Evolutionary conservation across 1,284 basidiomycete species (phyloP), one percentile per base, ranked within the genome.

Genomic region (Pseudozyma hubeiensis): DNA sequence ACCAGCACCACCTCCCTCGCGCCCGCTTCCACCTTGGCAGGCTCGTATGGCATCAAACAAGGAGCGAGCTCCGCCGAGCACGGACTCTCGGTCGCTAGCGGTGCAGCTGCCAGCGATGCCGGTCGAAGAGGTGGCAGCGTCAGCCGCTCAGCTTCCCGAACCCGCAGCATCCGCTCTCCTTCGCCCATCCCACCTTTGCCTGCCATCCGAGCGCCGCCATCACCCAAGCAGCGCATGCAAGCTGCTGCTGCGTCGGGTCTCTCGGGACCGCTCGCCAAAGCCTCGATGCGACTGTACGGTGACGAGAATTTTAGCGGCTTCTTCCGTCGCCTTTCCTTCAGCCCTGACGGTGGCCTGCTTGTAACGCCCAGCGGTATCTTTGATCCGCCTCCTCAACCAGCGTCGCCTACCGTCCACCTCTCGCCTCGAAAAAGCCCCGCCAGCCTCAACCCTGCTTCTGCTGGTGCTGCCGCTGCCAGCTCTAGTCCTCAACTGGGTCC

Each of bases 231-330:
- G 55, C 67, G 78, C 41, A 62, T 80, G 50, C 75, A 80, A 48
- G 77, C 78, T 14, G 72, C 74, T 7, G 69, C 64, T 9, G 64
- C 68, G n/a, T 43, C 59, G 6, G 60, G 55, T 45, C 43, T 63
- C 30, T 60, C 47, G 14, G 59, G 72, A 24, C 57, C 62, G 16
- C 50, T 75, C 31, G 62, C 74, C 14, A 75, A 55, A 52, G 62
- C 57, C 39, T 71, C 74, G 14, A 69, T 79, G 72, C 67, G 76
- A 6, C 87, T 99, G 30, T 99, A 98, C 79, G 94, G 95, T 45
- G 96, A 99, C 84, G 95, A 98, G 85, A 93, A 91, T 77, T 94
- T 90, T 80, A 95, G 93, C 4, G 94, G 96, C 76, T 99, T 99
- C 87, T 99, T 98, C 88, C 88, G 97, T 33, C 89, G 96, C 31